Evolutionary conservation across 129 eudicot genomes (phyloP).

Genomic region (Centella asiatica): DNA sequence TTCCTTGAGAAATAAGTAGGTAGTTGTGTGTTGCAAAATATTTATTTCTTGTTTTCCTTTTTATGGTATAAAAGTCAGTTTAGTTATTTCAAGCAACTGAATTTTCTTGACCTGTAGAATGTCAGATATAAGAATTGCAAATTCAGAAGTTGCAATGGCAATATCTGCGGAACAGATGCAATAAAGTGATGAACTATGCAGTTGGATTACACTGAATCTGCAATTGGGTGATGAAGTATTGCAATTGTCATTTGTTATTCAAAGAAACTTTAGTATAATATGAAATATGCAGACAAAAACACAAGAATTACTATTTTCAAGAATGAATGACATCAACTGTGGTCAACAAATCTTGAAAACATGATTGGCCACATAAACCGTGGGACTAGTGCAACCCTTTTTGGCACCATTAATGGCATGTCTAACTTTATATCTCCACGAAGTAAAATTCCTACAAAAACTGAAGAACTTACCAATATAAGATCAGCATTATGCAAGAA

Average conservation of each 20-base stretch:
- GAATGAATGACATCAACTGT: not conserved
- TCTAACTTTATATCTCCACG: not conserved
- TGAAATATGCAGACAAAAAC: not conserved
- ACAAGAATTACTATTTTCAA: not conserved
- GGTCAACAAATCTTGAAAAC: not conserved
- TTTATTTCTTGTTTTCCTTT: not conserved
- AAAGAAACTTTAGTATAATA: not conserved
- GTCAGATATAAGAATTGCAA: not conserved
- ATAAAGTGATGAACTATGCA: not conserved
- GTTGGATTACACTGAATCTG: not conserved
- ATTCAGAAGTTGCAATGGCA: not conserved
- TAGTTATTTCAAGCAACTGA: not conserved
- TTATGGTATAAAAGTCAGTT: not conserved
- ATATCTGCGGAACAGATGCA: not conserved
- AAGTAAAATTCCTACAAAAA: not conserved
- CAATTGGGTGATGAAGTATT: not conserved
- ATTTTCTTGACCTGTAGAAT: not conserved
- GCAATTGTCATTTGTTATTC: not conserved
- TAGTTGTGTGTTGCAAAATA: not conserved
- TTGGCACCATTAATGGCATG: no score
- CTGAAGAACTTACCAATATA: slow-evolving; percentile 47
- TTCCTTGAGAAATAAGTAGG: not conserved
- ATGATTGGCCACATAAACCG: not conserved
- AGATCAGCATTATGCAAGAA: slow-evolving; percentile 73
- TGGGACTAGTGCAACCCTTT: no score